A percentile compares a stretch with the other conserved stretches of the same genome.
phyloP scores from a whole-genome alignment of 2,329 filamentous ascomycete genomes.

The Coniochaeta ligniaria region DNA sequence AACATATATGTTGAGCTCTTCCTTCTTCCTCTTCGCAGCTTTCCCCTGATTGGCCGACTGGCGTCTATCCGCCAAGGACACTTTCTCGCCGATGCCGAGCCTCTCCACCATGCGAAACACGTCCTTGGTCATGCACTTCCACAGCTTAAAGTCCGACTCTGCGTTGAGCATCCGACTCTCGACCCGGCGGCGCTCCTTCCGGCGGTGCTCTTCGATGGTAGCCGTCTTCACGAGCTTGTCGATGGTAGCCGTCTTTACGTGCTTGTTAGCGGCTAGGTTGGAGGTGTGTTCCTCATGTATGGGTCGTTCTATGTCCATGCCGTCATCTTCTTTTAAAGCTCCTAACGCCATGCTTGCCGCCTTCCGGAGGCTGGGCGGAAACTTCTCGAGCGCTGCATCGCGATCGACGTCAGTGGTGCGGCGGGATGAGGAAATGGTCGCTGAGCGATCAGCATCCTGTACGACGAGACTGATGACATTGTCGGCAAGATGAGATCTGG shows the following conservation, averaged over 20 bases:
- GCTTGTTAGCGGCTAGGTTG: slow-evolving; percentile 11
- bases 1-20: slow-evolving; percentile 38
- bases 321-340: slow-evolving; percentile 15
- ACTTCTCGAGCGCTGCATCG: slow-evolving; percentile 27
- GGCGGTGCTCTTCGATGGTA: slow-evolving; percentile 31
- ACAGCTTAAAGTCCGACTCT: slow-evolving; percentile 56
- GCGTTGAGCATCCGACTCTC: slow-evolving; percentile 46
- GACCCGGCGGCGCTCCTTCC: slow-evolving; percentile 43
- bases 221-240: slow-evolving; percentile 19
- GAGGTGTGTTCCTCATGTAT: background rate
- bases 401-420: slow-evolving; percentile 17
- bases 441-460: slow-evolving; percentile 14
- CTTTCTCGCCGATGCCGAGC: slow-evolving; percentile 40
- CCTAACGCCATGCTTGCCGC: slow-evolving; percentile 31
- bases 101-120: slow-evolving; percentile 55
- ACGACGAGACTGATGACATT: slow-evolving; percentile 17
- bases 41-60: background rate
- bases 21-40: slow-evolving; percentile 4
- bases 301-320: background rate
- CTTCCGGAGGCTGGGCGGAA: slow-evolving; percentile 30
- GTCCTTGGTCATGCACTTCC: slow-evolving; percentile 58
- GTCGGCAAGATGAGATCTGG: background rate
- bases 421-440: slow-evolving; percentile 9
- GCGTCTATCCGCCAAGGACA: background rate
- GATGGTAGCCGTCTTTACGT: slow-evolving; percentile 19